These are phyloP conservation scores for Pleurotus platypus DNA, from an alignment of 768 basidiomycete species.

Conservation along the genomic window DNA sequence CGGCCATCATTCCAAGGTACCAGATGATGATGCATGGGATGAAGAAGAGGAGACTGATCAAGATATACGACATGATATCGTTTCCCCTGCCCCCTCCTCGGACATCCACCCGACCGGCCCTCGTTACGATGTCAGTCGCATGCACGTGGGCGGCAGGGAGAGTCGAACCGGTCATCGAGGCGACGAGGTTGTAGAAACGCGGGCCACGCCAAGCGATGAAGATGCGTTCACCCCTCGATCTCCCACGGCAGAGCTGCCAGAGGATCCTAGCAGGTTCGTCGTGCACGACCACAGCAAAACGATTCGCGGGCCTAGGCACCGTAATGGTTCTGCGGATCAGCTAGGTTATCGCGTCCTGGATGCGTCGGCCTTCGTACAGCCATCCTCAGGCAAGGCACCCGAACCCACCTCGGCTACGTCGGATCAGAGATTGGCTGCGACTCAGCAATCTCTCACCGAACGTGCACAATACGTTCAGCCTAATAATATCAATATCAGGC, in stretches of 20 bases:
- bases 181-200: constrained; percentile 44
- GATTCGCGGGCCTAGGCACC: constrained; percentile 40
- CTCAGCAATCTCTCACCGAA: constrained; percentile 1
- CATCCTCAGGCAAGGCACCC: constrained; percentile 6
- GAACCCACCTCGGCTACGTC: background rate
- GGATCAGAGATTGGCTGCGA: background rate
- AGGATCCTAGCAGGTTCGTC: constrained; percentile 20
- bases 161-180: constrained; percentile 34
- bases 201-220: constrained; percentile 46
- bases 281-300: constrained; percentile 13
- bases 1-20: constrained; percentile 15
- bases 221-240: constrained; percentile 67
- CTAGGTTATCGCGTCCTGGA: constrained; percentile 60
- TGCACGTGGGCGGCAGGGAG: constrained; percentile 33
- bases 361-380: constrained; percentile 47
- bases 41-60: constrained; percentile 20
- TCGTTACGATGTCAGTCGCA: constrained; percentile 8
- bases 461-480: constrained; percentile 10
- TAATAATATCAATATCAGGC: constrained; percentile 12
- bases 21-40: constrained; percentile 26
- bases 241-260: constrained; percentile 58
- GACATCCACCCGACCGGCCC: constrained; percentile 47
- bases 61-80: constrained; percentile 24
- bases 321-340: constrained; percentile 60
- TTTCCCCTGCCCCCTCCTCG: constrained; percentile 51